Base-by-base conservation (phyloP, 2,329 filamentous ascomycete species). In the Cyphellophora europaea region DNA sequence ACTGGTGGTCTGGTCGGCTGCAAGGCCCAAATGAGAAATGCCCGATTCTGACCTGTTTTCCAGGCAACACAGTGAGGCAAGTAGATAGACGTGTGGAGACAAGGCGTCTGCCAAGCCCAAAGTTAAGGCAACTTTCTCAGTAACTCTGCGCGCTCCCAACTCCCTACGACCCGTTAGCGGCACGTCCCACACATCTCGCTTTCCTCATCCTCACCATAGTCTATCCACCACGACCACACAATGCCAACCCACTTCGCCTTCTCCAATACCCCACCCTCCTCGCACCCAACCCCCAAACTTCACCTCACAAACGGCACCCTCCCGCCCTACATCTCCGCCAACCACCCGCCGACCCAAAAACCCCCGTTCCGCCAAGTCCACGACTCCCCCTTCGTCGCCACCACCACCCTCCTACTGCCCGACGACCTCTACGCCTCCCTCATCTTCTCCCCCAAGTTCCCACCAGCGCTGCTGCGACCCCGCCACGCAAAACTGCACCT, bases 311-410 rank as follows among this genome's bases (percentile, higher is more conserved):
- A 65, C 67, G 10, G 73, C 89, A 55, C 65, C 69, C 16, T 64
- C 68, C 18, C 41, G 13, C 15, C 32, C 17, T 80, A 84, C 59
- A 65, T 89, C 29, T 77, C 93, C 54, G 69, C 76, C 5, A 69
- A 72, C 38, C 80, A 86, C 50, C 69, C 74, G 18, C 80, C 86
- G 2, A 66, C 64, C 5, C 88, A 82, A 53, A 79, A 76, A 50
- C 78, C 82, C 48, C 88, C 86, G 3, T 94, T 89, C 68, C 70
- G 74, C 1, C 68, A 75, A 1, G 71, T 94, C 43, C 57, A 72
- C 15, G 61, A 66, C 2, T 76, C 82, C 33, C 67, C 70, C 23
- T 86, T 82, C 53, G 65, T 79, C 15, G 79, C 89, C 53, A 81
- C 76, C 49, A 35, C 27, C 10, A 80, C 91, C 41, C 55, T 93